Evolutionary conservation across 352 stramenopile species (phyloP).

Genomic region (Paralagenidium karlingii): DNA sequence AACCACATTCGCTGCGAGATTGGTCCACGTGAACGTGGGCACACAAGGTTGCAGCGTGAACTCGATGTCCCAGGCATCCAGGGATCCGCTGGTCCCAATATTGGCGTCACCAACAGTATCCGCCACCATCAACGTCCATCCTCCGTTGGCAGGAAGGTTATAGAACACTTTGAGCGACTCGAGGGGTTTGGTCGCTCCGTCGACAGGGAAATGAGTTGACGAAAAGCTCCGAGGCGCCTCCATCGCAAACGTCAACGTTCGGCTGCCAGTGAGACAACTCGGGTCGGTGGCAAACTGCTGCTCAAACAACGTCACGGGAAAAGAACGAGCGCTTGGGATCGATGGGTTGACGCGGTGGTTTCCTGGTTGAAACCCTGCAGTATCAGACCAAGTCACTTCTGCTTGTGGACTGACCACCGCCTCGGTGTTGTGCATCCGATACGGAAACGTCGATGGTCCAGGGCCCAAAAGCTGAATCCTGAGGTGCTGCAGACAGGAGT

Average conservation of each 20-base stretch:
- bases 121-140: constrained; percentile 43
- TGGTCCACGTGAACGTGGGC: constrained; percentile 36
- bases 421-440: constrained; percentile 23
- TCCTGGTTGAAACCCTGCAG: constrained; percentile 11
- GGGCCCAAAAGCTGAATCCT: constrained; percentile 43
- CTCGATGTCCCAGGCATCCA: constrained; percentile 36
- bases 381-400: constrained; percentile 34
- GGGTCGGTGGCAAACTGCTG: constrained; percentile 22
- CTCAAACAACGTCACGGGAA: constrained; percentile 29
- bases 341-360: constrained; percentile 16
- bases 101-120: constrained; percentile 25
- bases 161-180: constrained; percentile 45
- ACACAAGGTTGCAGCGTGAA: constrained; percentile 41
- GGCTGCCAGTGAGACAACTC: constrained; percentile 8
- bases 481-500: constrained; percentile 37
- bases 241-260: constrained; percentile 23
- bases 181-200: constrained; percentile 6
- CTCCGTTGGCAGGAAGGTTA: constrained; percentile 27
- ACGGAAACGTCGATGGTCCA: constrained; percentile 33
- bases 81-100: constrained; percentile 17
- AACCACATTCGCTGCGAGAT: constrained; percentile 13
- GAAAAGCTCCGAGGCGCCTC: too few relatives aligned
- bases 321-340: constrained; percentile 22
- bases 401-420: constrained; percentile 22
- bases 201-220: too few relatives aligned